Percentiles rank a stretch among this genome's conserved stretches.
Evolutionary conservation across 2,329 filamentous ascomycete genomes (phyloP).

Genomic region (Aspergillus aculeatinus): DNA sequence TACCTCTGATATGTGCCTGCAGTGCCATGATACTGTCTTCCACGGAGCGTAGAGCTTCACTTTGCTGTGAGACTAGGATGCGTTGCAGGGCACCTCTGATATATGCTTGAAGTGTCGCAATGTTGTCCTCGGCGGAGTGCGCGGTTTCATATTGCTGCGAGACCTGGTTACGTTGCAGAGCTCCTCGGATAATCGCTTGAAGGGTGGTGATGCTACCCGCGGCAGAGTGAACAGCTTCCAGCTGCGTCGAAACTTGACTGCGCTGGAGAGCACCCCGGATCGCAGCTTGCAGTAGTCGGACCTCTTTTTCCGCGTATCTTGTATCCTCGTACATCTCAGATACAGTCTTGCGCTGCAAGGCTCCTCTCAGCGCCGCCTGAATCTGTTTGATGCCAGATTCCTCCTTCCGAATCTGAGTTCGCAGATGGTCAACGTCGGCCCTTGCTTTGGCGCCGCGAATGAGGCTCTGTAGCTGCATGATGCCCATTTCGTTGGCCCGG

Average conservation of each 20-base stretch:
- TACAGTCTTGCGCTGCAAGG: slow-evolving; percentile 42
- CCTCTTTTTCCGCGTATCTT: slow-evolving; percentile 62
- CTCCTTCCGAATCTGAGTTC: slow-evolving; percentile 39
- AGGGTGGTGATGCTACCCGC: not conserved
- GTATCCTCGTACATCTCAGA: slow-evolving; percentile 59
- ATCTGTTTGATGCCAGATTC: slow-evolving; percentile 48
- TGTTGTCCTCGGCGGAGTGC: not conserved
- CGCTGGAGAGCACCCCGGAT: slow-evolving; percentile 56
- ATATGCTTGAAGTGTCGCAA: slow-evolving; percentile 52
- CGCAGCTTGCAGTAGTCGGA: slow-evolving; percentile 55
- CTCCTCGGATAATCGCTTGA: not conserved
- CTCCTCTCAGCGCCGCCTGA: slow-evolving; percentile 57
- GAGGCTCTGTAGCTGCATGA: slow-evolving; percentile 79
- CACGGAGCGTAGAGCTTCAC: slow-evolving; percentile 62
- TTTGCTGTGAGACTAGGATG: slow-evolving; percentile 49
- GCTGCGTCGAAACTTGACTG: not conserved
- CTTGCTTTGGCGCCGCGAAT: slow-evolving; percentile 58
- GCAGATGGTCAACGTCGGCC: slow-evolving; percentile 44
- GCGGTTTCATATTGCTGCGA: slow-evolving; percentile 43
- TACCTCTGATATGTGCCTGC: slow-evolving; percentile 49
- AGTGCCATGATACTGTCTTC: slow-evolving; percentile 60
- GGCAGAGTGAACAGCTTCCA: not conserved
- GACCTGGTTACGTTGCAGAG: slow-evolving; percentile 10
- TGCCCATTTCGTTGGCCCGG: slow-evolving; percentile 67
- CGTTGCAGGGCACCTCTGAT: slow-evolving; percentile 51